Base-by-base conservation (phyloP, 305 asterid species). In the Fraxinus sp. region DNA sequence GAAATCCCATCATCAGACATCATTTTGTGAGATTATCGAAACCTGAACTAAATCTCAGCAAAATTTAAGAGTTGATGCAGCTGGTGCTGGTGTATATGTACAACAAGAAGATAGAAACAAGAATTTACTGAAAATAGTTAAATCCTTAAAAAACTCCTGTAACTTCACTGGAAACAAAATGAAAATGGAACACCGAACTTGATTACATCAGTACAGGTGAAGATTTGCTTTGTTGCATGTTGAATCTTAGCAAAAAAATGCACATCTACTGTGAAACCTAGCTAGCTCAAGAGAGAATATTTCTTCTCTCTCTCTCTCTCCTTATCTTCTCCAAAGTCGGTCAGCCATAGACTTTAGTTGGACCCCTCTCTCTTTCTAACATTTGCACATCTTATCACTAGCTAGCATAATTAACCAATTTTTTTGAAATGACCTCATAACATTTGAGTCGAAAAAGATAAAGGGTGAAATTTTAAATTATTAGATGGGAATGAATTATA, bases 331-430 rank as follows among this genome's bases (percentile, higher is more conserved):
- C 88, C 84, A 86, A 84, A 87, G 90, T 86, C 90, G 94, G 97
- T 88, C 92, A 93, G 95, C 92, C 91, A 88, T 89, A 85, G 91
- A 91, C 97, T 92, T 92, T 91, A 82, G 82, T 78, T 91, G 96
- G 98, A 93, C 95, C 95, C 88, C 95, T 83, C 62, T 74, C 86
- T 62, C 75, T 76, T 68, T 78, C 87, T 52, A 82, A 83, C 84
- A 49, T 49, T 49, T 64, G 16, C 18, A 26, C 28, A 68, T 68
- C 75, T 68, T 68, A 28, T 68, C 20, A 68, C 75, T 9, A 68
- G 75, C 37, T 4, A 49, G 20, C 75, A 68, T 68, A 68, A 68
- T 68, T 13, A 68, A 28, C 75, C 39, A 28, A 28, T 35, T 68
- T 64, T 68, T 68, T 7, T 37, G 33, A 68, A 26, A 49, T 49